phyloP scores from a whole-genome alignment of 2,329 filamentous ascomycete species.

The Ceratocystiopsis brevicomis region DNA sequence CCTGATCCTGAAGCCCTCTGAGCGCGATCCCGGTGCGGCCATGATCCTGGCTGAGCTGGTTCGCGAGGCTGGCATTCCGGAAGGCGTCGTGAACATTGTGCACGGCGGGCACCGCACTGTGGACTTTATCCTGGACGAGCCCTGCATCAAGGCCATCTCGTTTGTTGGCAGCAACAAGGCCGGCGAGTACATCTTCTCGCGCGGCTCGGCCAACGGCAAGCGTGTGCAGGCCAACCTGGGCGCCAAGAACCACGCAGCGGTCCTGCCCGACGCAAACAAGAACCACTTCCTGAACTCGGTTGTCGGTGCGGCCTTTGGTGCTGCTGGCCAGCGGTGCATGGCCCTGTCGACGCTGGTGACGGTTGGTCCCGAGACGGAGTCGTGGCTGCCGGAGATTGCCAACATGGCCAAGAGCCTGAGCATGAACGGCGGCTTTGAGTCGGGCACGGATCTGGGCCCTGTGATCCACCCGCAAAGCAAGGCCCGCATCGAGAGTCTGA shows the following conservation, averaged over 20 bases:
- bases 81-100: conserved; percentile 66
- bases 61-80: conserved; percentile 62
- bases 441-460: conserved; percentile 61
- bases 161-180: conserved; percentile 81
- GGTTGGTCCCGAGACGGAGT: conserved; percentile 59
- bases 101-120: conserved; percentile 67
- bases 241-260: conserved; percentile 74
- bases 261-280: conserved; percentile 76
- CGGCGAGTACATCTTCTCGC: conserved; percentile 67
- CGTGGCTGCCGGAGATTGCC: conserved; percentile 63
- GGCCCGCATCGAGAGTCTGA: conserved; percentile 57
- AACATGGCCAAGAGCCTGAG: conserved; percentile 54
- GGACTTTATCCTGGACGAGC: conserved; percentile 72
- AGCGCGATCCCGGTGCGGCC: conserved; percentile 65
- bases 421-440: conserved; percentile 66
- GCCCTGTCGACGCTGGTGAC: conserved; percentile 67
- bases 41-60: conserved; percentile 73
- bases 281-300: conserved; percentile 77
- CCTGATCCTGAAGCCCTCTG: conserved; percentile 67
- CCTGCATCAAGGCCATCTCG: conserved; percentile 67
- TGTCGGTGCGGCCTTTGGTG: conserved; percentile 66
- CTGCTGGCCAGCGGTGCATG: conserved; percentile 75
- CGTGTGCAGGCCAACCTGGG: conserved; percentile 75
- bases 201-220: conserved; percentile 70
- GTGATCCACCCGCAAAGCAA: conserved; percentile 68